A percentile compares a stretch with the other conserved stretches of the same genome.
Evolutionary conservation across 1,284 basidiomycete species (phyloP).

Genomic region (Apiotrichum brassicae): DNA sequence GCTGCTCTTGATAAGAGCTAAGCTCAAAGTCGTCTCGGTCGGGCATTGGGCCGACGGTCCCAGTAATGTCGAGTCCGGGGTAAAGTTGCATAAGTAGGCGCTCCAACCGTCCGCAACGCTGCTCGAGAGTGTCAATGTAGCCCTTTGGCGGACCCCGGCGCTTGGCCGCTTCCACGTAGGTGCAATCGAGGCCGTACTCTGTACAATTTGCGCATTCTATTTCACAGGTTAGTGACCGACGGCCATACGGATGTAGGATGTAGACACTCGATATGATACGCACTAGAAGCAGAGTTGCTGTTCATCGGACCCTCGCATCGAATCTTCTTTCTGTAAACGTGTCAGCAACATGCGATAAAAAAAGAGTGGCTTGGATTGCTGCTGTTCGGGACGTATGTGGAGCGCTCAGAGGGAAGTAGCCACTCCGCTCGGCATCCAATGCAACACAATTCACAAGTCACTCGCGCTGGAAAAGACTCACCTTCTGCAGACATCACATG

Average conservation of each 20-base stretch:
- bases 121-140: slow-evolving; percentile 67
- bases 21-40: slow-evolving; percentile 66
- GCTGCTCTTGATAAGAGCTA: slow-evolving; percentile 26
- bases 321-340: slow-evolving; percentile 39
- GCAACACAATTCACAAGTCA: neutral
- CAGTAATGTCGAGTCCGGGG: slow-evolving; percentile 61
- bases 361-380: neutral
- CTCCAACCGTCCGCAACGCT: slow-evolving; percentile 64
- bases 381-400: too few species aligned
- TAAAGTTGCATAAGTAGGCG: slow-evolving; percentile 59
- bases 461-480: neutral
- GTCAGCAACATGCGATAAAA: neutral
- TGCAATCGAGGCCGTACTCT: slow-evolving; percentile 65
- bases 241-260: neutral
- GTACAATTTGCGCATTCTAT: slow-evolving; percentile 67
- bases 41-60: slow-evolving; percentile 62
- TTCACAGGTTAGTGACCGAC: neutral
- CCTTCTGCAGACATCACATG: slow-evolving; percentile 44
- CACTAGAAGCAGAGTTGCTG: slow-evolving; percentile 2
- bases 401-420: too few species aligned
- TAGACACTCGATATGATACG: neutral
- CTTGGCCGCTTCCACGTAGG: slow-evolving; percentile 66
- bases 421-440: too few species aligned
- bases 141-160: slow-evolving; percentile 80
- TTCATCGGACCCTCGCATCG: slow-evolving; percentile 47